Evolutionary conservation across 768 basidiomycete genomes (phyloP).

Genomic region (Cantharellus anzutake): DNA sequence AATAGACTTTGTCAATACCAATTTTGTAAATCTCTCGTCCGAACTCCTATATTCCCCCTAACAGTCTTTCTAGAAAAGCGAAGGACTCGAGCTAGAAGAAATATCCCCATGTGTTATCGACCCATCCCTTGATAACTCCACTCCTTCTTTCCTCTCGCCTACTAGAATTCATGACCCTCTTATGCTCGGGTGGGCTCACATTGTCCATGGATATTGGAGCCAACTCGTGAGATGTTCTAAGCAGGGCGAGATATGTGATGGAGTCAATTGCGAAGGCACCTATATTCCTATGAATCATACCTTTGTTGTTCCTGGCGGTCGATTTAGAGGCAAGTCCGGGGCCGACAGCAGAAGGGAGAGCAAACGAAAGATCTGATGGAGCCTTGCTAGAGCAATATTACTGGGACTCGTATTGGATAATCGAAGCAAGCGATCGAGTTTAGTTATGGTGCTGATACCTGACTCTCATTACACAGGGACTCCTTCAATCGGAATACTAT

Average conservation of each 20-base stretch:
- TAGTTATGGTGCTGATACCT: not conserved
- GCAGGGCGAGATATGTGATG: slow-evolving; percentile 38
- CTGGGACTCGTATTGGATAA: slow-evolving; percentile 69
- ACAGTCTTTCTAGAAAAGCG: slow-evolving; percentile 26
- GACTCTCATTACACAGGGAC: slow-evolving; percentile 29
- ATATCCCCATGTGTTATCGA: slow-evolving; percentile 25
- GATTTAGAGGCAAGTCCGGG: slow-evolving; percentile 35
- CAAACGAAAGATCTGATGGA: slow-evolving; percentile 14
- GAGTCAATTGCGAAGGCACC: slow-evolving; percentile 55
- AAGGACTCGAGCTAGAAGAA: slow-evolving; percentile 62
- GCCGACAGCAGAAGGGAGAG: slow-evolving; percentile 39
- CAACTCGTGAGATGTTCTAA: slow-evolving; percentile 65
- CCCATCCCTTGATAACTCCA: slow-evolving; percentile 21
- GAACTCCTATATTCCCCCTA: not conserved
- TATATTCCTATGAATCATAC: slow-evolving; percentile 83
- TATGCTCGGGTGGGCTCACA: slow-evolving; percentile 48
- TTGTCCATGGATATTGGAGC: slow-evolving; percentile 73
- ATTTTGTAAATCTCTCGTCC: slow-evolving; percentile 27
- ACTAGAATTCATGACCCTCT: slow-evolving; percentile 48
- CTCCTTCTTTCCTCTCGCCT: slow-evolving; percentile 39
- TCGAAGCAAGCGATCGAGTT: not conserved
- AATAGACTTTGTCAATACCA: slow-evolving; percentile 45
- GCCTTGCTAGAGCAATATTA: slow-evolving; percentile 16
- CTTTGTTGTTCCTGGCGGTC: slow-evolving; percentile 73
- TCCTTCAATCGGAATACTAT: slow-evolving; percentile 63